These are phyloP conservation scores for Paecilomyces sp. DNA, from an alignment of 2,329 filamentous ascomycete species.

Conservation along the genomic window DNA sequence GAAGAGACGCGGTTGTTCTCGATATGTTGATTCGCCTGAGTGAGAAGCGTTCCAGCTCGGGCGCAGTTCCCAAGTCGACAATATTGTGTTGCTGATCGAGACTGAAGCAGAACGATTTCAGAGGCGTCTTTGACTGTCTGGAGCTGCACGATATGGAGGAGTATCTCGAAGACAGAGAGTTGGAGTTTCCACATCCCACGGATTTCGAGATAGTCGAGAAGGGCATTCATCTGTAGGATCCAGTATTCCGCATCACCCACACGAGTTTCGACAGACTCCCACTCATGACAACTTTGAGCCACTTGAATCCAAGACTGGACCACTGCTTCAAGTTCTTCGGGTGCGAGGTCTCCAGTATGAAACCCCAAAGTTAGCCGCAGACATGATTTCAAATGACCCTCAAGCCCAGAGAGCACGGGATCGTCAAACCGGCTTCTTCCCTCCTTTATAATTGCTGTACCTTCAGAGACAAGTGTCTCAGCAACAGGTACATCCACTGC, in stretches of 20 bases:
- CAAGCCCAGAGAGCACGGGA: conserved; percentile 16
- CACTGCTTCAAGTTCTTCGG: conserved; percentile 19
- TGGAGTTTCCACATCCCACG: conserved; percentile 47
- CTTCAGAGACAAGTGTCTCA: conserved; percentile 20
- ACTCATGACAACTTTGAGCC: conserved; percentile 36
- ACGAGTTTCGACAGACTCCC: conserved; percentile 32
- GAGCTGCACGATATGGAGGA: conserved; percentile 43
- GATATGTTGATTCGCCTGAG: conserved; percentile 49
- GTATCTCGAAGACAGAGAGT: conserved; percentile 43
- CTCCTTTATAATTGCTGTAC: conserved; percentile 10
- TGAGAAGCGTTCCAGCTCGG: conserved; percentile 52
- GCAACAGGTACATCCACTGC: conserved; percentile 18
- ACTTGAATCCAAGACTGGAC: conserved; percentile 34
- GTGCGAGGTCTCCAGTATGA: conserved; percentile 21
- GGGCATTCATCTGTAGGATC: conserved; percentile 44
- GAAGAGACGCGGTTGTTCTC: conserved; percentile 32
- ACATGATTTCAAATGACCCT: conserved; percentile 24
- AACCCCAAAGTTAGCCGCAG: conserved; percentile 28
- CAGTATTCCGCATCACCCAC: conserved; percentile 47
- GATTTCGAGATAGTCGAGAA: conserved; percentile 52
- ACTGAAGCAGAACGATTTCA: conserved; percentile 35
- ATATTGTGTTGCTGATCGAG: conserved; percentile 48
- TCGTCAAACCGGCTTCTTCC: conserved; percentile 17
- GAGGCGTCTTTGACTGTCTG: conserved; percentile 28
- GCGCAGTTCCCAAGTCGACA: conserved; percentile 54